Base-by-base conservation (phyloP, 108 stramenopile species). In the Cyclotella baltica region DNA sequence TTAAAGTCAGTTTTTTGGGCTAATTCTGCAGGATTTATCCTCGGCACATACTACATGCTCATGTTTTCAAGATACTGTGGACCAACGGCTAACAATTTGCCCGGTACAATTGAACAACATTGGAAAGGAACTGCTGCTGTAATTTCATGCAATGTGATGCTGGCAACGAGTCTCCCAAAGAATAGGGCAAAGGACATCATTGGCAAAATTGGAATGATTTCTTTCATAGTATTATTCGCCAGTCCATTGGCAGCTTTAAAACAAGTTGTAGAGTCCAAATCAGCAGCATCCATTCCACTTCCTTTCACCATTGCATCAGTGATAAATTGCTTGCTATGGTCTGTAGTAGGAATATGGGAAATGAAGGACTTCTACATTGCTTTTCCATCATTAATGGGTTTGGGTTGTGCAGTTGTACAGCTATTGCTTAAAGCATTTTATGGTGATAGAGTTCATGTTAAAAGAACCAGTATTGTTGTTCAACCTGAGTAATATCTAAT, bases 221-320 rank as follows among this genome's bases (percentile, higher is more conserved):
- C 92, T 18, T 90, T 84, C 56, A 68, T 91, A 22, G 59, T 80
- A 55, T 80, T 94, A 66, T 94, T 92, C 79, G 90, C 87, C 8
- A 83, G 81, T 68, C 93, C 93, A 27, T 58, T 94, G 51, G 52
- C 90, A 20, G 86, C 88, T 20, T 71, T 92, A 52, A 83, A 81
- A 69, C 68, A 85, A 51, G 93, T 92, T 0, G 47, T 94, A 35
- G 70, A 79, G 70, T 91, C 84, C 13, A 88, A 87, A 68, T 92
- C 90, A 16, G 91, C 93, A 0, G 81, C 81, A 53, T 81, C 85
- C 27, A 92, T 95, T 50, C 92, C 94, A 19, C 76, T 95, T 4
- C 92, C 94, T 22, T 92, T 93, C 37, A 90, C 94, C 15, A n/a
- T 95, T 29, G 92, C 94, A 35, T 87, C 84, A 13, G 40, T 85